Evolutionary conservation across 768 basidiomycete species (phyloP).

Genomic region (Agrocybe praecox): DNA sequence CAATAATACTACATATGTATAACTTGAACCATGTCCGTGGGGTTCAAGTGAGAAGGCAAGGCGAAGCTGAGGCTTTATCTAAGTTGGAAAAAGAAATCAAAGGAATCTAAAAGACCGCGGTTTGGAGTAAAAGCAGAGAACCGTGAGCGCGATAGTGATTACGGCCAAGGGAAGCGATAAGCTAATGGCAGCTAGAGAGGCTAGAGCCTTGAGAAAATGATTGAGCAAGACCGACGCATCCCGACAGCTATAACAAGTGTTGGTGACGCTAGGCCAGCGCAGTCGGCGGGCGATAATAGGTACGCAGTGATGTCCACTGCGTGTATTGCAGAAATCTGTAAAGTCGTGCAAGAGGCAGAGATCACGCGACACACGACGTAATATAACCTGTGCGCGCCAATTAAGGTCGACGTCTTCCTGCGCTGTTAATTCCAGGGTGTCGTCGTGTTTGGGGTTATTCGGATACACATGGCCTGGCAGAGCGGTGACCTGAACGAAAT

Average conservation of each 20-base stretch:
- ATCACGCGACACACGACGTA: slow-evolving; percentile 31
- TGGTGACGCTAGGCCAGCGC: slow-evolving; percentile 11
- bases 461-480: slow-evolving; percentile 2
- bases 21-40: background rate
- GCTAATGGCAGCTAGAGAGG: slow-evolving; percentile 26
- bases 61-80: background rate
- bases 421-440: background rate
- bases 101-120: slow-evolving; percentile 37
- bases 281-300: slow-evolving; percentile 12
- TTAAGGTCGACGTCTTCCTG: slow-evolving; percentile 9
- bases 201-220: slow-evolving; percentile 19
- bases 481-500: slow-evolving; percentile 13
- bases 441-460: background rate
- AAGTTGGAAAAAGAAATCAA: slow-evolving; percentile 14
- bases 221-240: slow-evolving; percentile 4
- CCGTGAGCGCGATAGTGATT: slow-evolving; percentile 36
- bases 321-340: slow-evolving; percentile 11
- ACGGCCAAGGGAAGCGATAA: slow-evolving; percentile 37
- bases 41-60: background rate
- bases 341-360: slow-evolving; percentile 33
- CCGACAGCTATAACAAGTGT: slow-evolving; percentile 5
- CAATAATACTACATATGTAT: background rate
- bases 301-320: slow-evolving; percentile 5
- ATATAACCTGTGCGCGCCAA: slow-evolving; percentile 19
- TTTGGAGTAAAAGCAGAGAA: slow-evolving; percentile 43